These are phyloP conservation scores for Mycotypha africana DNA, from an alignment of 371 early-diverging fungal genomes.

Conservation along the genomic window DNA sequence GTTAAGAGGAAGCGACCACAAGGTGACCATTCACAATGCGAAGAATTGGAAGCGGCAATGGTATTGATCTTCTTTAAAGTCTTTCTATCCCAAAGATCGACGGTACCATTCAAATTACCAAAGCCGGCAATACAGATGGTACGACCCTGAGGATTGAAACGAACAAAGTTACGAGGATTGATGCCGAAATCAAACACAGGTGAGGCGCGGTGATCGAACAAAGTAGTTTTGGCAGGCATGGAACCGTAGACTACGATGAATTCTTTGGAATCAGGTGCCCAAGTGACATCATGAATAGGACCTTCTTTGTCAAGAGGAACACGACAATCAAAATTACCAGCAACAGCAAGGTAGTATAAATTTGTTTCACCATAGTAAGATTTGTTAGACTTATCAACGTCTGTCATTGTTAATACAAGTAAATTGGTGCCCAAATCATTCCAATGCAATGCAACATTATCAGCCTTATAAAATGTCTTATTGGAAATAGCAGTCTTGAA, in stretches of 20 bases:
- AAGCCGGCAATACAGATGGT: slow-evolving; percentile 88
- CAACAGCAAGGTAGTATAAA: slow-evolving; percentile 85
- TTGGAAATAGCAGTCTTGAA: slow-evolving; percentile 71
- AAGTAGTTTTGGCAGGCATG: slow-evolving; percentile 89
- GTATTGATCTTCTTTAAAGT: slow-evolving; percentile 73
- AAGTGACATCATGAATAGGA: slow-evolving; percentile 93
- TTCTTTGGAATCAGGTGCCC: slow-evolving; percentile 93
- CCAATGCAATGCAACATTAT: slow-evolving; percentile 89
- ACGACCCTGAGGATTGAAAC: slow-evolving; percentile 88
- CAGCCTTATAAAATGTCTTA: slow-evolving; percentile 94
- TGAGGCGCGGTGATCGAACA: slow-evolving; percentile 88
- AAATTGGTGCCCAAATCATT: slow-evolving; percentile 88
- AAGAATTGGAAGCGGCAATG: slow-evolving; percentile 78
- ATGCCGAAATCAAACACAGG: slow-evolving; percentile 81
- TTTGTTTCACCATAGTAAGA: slow-evolving; percentile 95
- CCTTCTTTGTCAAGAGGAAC: slow-evolving; percentile 87
- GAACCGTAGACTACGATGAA: slow-evolving; percentile 93
- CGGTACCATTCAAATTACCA: slow-evolving; percentile 91
- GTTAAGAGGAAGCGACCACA: slow-evolving; percentile 90
- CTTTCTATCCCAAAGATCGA: slow-evolving; percentile 91
- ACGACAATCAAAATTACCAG: slow-evolving; percentile 91
- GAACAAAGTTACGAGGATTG: slow-evolving; percentile 82
- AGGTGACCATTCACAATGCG: slow-evolving; percentile 87
- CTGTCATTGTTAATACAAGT: slow-evolving; percentile 88
- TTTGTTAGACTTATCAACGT: slow-evolving; percentile 91